phyloP scores from a whole-genome alignment of 768 basidiomycete genomes.

The Coprinellus aureogranulatus region DNA sequence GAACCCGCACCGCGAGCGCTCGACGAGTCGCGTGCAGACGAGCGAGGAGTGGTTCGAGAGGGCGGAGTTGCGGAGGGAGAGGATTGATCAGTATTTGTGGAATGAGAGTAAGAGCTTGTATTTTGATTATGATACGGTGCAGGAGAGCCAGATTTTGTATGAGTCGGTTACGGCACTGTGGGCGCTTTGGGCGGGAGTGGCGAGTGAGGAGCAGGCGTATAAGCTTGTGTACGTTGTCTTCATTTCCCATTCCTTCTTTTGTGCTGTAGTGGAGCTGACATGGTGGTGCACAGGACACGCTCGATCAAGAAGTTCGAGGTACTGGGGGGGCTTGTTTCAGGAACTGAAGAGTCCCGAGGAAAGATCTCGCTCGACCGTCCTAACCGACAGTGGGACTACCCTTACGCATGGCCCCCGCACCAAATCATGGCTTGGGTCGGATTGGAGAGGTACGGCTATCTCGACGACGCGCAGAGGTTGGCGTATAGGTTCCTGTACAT shows the following conservation, averaged over 20 bases:
- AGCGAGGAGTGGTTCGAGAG: slow-evolving; percentile 93
- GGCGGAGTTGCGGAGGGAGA: slow-evolving; percentile 75
- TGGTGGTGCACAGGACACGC: slow-evolving; percentile 53
- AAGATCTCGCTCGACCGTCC: slow-evolving; percentile 94
- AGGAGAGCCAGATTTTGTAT: slow-evolving; percentile 88
- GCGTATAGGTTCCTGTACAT: slow-evolving; percentile 99
- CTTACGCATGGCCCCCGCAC: slow-evolving; percentile 88
- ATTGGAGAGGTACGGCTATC: slow-evolving; percentile 91
- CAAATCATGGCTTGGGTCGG: slow-evolving; percentile 99
- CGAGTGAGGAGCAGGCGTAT: slow-evolving; percentile 93
- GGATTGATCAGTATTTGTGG: slow-evolving; percentile 96
- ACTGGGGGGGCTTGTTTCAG: slow-evolving; percentile 90
- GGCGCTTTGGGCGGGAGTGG: slow-evolving; percentile 97
- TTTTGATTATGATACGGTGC: slow-evolving; percentile 93
- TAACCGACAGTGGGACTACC: slow-evolving; percentile 99
- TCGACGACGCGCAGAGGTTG: slow-evolving; percentile 88
- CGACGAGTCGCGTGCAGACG: slow-evolving; percentile 62
- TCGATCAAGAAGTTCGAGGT: slow-evolving; percentile 96
- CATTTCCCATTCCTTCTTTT: not conserved
- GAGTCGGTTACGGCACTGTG: slow-evolving; percentile 97
- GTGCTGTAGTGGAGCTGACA: no score
- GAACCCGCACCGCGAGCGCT: slow-evolving; percentile 57
- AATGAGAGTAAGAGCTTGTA: slow-evolving; percentile 93
- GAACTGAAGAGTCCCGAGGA: slow-evolving; percentile 94
- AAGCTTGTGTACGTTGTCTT: slow-evolving; percentile 76